Evolutionary conservation across 495 filamentous ascomycete species (phyloP).

Genomic region (Talaromyces borbonicus): DNA sequence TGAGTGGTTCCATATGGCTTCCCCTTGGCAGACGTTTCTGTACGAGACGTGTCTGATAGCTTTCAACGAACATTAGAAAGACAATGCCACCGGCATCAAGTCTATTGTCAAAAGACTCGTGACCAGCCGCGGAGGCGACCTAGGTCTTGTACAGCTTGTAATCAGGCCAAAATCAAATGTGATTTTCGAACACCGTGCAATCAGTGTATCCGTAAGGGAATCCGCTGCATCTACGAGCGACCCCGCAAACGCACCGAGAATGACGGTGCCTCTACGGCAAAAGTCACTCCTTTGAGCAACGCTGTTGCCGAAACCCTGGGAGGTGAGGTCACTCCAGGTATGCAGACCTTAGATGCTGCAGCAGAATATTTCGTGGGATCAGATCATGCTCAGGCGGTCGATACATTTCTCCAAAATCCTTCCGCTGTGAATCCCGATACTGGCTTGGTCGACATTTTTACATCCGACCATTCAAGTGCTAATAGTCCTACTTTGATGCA

Average conservation of each 20-base stretch:
- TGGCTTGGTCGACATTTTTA: too few species aligned
- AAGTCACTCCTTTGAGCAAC: background rate
- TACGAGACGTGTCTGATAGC: background rate
- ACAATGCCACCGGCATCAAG: slow-evolving; percentile 2
- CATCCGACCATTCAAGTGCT: too few species aligned
- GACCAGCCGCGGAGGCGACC: slow-evolving; percentile 4
- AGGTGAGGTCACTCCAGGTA: too few species aligned
- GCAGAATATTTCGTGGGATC: too few species aligned
- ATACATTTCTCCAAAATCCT: too few species aligned
- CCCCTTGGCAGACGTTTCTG: background rate
- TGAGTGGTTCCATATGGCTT: background rate
- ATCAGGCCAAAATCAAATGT: slow-evolving; percentile 13
- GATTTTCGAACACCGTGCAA: slow-evolving; percentile 7
- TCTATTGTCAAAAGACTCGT: slow-evolving; percentile 1
- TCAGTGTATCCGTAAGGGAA: slow-evolving; percentile 8
- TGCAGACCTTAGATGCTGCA: too few species aligned
- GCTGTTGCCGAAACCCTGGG: too few species aligned
- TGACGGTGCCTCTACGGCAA: background rate
- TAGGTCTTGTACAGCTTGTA: slow-evolving; percentile 12
- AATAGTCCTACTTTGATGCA: too few species aligned
- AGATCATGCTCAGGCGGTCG: too few species aligned
- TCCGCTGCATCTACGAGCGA: slow-evolving; percentile 10
- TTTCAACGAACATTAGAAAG: background rate
- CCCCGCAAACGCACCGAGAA: background rate
- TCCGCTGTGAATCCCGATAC: too few species aligned